Conservation (phyloP, 2,329 filamentous ascomycete species). For the Endothia cerciana region DNA sequence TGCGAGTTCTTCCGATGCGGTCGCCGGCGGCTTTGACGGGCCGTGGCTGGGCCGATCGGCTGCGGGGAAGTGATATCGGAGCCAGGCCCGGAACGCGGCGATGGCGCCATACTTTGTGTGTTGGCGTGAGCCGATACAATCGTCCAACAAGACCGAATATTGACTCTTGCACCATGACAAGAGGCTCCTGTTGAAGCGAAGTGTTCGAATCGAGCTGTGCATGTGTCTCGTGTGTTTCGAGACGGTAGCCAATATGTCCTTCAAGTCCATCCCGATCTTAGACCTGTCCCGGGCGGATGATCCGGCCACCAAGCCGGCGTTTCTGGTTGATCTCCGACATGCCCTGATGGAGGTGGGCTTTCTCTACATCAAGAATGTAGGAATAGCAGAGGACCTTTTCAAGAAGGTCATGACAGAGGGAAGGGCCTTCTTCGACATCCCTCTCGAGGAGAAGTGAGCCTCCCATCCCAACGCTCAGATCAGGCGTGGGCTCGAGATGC, state of each 20-base stretch:
- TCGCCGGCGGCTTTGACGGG: background rate
- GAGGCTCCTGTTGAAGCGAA: background rate
- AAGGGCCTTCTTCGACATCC: slow-evolving; percentile 76
- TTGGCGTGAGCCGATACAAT: slow-evolving; percentile 1
- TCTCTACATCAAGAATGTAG: slow-evolving; percentile 80
- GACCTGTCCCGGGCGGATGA: slow-evolving; percentile 70
- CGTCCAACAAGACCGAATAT: background rate
- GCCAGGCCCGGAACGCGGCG: slow-evolving; percentile 5
- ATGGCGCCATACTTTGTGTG: slow-evolving; percentile 8
- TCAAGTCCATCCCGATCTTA: slow-evolving; percentile 76
- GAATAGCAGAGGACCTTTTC: slow-evolving; percentile 69
- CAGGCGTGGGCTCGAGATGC: background rate
- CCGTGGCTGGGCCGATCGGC: background rate
- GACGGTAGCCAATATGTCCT: slow-evolving; percentile 57
- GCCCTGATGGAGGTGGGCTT: slow-evolving; percentile 88
- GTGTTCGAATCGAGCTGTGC: background rate
- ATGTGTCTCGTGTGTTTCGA: background rate
- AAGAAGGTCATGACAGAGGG: slow-evolving; percentile 69
- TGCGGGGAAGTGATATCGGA: slow-evolving; percentile 5
- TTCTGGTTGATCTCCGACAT: slow-evolving; percentile 71
- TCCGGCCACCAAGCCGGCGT: slow-evolving; percentile 69
- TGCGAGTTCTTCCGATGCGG: background rate
- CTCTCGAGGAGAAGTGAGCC: slow-evolving; percentile 69
- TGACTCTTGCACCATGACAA: background rate
- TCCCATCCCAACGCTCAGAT: background rate